Evolutionary conservation across 2,329 filamentous ascomycete species (phyloP).

Genomic region (Aspergillus flavus): DNA sequence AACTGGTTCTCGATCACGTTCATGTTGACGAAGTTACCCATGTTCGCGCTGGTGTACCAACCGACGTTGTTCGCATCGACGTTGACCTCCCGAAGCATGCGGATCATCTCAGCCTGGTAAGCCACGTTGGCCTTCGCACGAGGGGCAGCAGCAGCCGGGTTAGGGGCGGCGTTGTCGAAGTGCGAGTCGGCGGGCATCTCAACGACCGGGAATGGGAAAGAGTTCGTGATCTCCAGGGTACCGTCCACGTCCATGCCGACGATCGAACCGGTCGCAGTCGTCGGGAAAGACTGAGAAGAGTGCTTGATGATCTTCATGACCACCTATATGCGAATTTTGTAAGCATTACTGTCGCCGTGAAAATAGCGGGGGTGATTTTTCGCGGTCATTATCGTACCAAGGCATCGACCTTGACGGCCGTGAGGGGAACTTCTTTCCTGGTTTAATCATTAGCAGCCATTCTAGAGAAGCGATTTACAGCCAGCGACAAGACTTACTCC

Average conservation of each 20-base stretch:
- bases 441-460: conserved; percentile 22
- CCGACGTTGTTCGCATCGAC: conserved; percentile 97
- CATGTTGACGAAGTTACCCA: conserved; percentile 96
- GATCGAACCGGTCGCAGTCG: conserved; percentile 83
- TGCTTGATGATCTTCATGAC: conserved; percentile 99
- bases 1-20: conserved; percentile 97
- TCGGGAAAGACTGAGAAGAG: conserved; percentile 84
- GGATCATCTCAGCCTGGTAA: conserved; percentile 97
- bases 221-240: conserved; percentile 87
- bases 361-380: conserved; percentile 35
- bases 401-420: conserved; percentile 90
- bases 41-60: conserved; percentile 98
- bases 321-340: conserved; percentile 58
- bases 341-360: conserved; percentile 26
- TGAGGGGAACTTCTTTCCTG: conserved; percentile 71
- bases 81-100: conserved; percentile 94
- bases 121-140: conserved; percentile 84
- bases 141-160: conserved; percentile 81
- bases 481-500: conserved; percentile 27
- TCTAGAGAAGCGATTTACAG: neutral
- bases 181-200: conserved; percentile 72
- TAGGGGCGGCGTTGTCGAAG: conserved; percentile 68
- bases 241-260: conserved; percentile 89
- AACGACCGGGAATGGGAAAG: conserved; percentile 87
- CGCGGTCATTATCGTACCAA: conserved; percentile 64